Percentiles rank a stretch among this genome's conserved stretches.
These are phyloP conservation scores for Neonectria magnoliae DNA, from an alignment of 2,329 filamentous ascomycete genomes.

Conservation along the genomic window DNA sequence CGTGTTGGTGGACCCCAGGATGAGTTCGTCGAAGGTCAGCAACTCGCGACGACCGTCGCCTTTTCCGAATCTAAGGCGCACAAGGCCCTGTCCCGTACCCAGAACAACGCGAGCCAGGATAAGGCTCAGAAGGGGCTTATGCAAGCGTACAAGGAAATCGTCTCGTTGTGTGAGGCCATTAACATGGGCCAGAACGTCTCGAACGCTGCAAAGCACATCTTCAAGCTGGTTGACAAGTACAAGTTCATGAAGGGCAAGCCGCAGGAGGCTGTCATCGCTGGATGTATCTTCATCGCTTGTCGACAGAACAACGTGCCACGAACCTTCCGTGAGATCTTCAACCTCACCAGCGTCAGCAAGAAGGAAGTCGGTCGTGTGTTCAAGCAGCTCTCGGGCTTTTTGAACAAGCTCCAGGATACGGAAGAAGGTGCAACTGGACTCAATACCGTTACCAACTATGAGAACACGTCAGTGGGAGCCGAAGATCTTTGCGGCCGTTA, in stretches of 20 bases:
- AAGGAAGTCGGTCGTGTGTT: conserved; percentile 98
- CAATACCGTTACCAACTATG: conserved; percentile 74
- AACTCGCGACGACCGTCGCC: conserved; percentile 88
- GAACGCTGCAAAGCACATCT: conserved; percentile 93
- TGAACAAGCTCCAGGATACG: conserved; percentile 76
- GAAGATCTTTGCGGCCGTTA: conserved; percentile 89
- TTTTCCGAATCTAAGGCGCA: conserved; percentile 79
- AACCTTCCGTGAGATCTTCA: conserved; percentile 94
- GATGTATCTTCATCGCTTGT: conserved; percentile 97
- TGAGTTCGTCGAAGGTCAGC: conserved; percentile 87
- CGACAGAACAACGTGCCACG: conserved; percentile 87
- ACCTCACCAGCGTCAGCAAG: conserved; percentile 91
- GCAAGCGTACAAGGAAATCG: conserved; percentile 89
- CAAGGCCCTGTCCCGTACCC: conserved; percentile 82
- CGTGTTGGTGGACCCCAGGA: conserved; percentile 97
- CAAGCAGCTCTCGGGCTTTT: conserved; percentile 90
- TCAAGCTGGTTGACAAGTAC: conserved; percentile 92
- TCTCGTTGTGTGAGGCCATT: conserved; percentile 85
- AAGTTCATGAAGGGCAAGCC: conserved; percentile 96
- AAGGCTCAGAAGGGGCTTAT: conserved; percentile 85
- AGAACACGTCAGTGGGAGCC: conserved; percentile 81
- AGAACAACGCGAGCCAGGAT: conserved; percentile 86
- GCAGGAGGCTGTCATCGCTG: conserved; percentile 91
- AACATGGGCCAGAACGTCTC: conserved; percentile 83
- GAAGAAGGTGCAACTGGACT: conserved; percentile 56